A percentile compares a stretch with the other conserved stretches of the same genome.
Conservation (phyloP, 2,329 filamentous ascomycete species). For the Phialocephala sp. region DNA sequence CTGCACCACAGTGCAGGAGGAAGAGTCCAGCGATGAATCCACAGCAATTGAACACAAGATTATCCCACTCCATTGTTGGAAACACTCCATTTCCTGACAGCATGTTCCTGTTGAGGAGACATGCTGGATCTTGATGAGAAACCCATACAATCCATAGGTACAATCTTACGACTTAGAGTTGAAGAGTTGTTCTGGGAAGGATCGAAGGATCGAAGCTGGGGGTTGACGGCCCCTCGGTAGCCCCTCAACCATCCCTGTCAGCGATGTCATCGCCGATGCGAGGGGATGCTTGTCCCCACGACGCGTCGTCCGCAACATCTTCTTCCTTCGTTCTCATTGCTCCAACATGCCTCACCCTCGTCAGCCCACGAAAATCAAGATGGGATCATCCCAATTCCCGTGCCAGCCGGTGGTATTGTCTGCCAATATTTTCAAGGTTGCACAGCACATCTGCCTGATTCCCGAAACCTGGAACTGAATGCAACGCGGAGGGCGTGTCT, state of each 20-base stretch:
- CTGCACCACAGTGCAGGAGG: constrained; percentile 55
- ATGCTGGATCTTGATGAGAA: neutral
- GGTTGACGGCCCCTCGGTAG: neutral
- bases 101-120: neutral
- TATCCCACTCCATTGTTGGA: constrained; percentile 24
- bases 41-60: constrained; percentile 45
- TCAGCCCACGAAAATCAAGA: neutral
- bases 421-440: neutral
- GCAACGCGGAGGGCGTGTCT: neutral
- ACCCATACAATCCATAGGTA: no score
- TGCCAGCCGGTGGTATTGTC: neutral
- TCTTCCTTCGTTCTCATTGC: neutral
- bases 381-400: neutral
- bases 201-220: neutral
- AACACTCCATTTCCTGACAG: neutral
- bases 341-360: neutral
- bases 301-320: neutral
- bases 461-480: constrained; percentile 1
- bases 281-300: neutral
- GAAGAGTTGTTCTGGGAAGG: neutral
- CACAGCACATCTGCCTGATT: neutral
- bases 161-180: neutral
- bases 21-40: constrained; percentile 52
- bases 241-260: neutral
- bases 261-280: constrained; percentile 5